Conservation (phyloP, 1,284 basidiomycete species). For the Melampsora larici-populina region DNA sequence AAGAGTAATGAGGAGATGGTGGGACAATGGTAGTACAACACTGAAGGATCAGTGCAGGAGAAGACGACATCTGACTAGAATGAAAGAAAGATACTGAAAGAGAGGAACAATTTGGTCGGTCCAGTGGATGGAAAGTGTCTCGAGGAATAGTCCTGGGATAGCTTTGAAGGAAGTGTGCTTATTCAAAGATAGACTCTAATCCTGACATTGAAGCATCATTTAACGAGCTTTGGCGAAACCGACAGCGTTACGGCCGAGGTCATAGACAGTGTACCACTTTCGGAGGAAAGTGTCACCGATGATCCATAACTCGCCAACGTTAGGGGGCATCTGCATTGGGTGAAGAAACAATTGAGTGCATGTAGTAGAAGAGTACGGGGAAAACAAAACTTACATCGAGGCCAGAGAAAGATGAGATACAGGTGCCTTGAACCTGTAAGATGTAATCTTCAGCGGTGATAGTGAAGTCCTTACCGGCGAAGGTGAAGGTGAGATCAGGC, state of each 20-base stretch:
- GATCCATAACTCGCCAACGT: slow-evolving; percentile 86
- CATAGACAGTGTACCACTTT: slow-evolving; percentile 86
- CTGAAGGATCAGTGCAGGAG: no score
- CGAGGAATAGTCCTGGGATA: no score
- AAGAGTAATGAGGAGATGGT: no score
- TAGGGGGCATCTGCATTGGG: slow-evolving; percentile 63
- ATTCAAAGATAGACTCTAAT: no score
- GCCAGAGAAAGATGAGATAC: slow-evolving; percentile 89
- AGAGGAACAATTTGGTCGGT: no score
- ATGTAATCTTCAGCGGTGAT: slow-evolving; percentile 84
- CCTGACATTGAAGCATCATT: slow-evolving; percentile 19
- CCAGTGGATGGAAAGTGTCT: no score
- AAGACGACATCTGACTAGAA: no score
- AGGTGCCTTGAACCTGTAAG: slow-evolving; percentile 80
- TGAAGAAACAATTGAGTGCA: neutral
- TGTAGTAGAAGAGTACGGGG: neutral
- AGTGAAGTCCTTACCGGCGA: slow-evolving; percentile 72
- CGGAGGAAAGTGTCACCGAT: slow-evolving; percentile 75
- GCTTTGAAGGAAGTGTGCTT: no score
- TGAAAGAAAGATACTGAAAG: no score
- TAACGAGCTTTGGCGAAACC: slow-evolving; percentile 68
- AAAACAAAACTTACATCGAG: slow-evolving; percentile 62
- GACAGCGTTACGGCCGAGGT: slow-evolving; percentile 74
- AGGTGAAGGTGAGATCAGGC: slow-evolving; percentile 82
- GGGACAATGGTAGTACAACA: no score